Evolutionary conservation across 2,329 filamentous ascomycete genomes (phyloP), one percentile per base, ranked within the genome.

Genomic region (Ceratocystis colombiana): DNA sequence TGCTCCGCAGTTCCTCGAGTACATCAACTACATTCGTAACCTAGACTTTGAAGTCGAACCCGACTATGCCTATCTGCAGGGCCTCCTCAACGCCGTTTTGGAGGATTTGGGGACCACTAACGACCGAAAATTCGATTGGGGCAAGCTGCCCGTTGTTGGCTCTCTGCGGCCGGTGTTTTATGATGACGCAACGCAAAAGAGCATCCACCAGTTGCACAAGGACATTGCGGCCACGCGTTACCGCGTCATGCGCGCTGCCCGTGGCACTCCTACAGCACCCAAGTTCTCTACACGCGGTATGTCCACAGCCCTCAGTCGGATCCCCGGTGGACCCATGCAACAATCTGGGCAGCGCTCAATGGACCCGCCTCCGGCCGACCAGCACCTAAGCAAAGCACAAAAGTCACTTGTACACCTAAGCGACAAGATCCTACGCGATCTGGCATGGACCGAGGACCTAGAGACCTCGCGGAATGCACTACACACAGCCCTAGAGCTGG

Each of bases 381-480:
- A 67, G 37, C 66, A 67, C 20, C 62, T 67, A 6, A 67, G 57
- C 62, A 67, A 67, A 46, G 66, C 61, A 3, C 66, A 67, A 45
- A 64, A 64, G 37, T 64, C 55, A 3, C 37, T 67, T 22, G 53
- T 64, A n/a, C 30, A 57, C 12, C 45, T 67, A 5, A 57, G 61
- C n/a, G 66, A 67, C 46, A 64, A 64, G 45, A 55, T 67, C 37
- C 55, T 67, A 12, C 66, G 66, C 3, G 66, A 67, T 22, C 61
- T 55, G 30, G 20, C 25, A 17, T 67, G 66, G 66, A 7, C n/a
- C 3, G 66, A 67, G 22, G 66, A 67, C 22, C 22, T 67, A 7
- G 48, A 55, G 15, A 41, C 53, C 20, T 28, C 46, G 22, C 62
- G 61, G 25, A 45, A 50, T 28, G 45, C 22, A 46, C 62, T 62